phyloP scores from a whole-genome alignment of 163 green algal genomes.

The Prototheca wickerhamii region DNA sequence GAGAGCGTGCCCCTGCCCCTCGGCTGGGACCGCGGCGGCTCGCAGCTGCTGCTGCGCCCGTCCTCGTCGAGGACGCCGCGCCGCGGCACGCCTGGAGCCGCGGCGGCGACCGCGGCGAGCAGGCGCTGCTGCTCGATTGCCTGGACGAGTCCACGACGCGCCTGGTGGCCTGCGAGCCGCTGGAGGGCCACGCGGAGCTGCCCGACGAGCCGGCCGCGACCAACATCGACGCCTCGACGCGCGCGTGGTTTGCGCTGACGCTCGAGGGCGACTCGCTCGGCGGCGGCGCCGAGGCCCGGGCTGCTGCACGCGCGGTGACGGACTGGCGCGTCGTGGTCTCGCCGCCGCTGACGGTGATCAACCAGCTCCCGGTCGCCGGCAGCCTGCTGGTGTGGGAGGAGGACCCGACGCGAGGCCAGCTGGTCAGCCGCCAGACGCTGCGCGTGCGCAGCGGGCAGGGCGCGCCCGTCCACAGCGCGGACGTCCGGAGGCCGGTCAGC shows the following conservation, averaged over 20 bases:
- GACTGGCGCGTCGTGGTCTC: slow-evolving; percentile 59
- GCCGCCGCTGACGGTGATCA: slow-evolving; percentile 59
- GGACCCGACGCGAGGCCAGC: slow-evolving; percentile 3
- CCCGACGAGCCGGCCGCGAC: neutral
- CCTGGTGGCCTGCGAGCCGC: slow-evolving; percentile 45
- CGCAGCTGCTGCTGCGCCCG: slow-evolving; percentile 56
- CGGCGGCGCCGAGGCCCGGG: neutral
- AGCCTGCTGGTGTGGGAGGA: slow-evolving; percentile 68
- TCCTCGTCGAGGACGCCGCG: slow-evolving; percentile 7
- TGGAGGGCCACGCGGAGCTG: neutral
- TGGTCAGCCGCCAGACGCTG: slow-evolving; percentile 43
- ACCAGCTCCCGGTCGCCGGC: slow-evolving; percentile 57
- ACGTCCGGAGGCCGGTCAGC: slow-evolving; percentile 51
- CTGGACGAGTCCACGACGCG: slow-evolving; percentile 53
- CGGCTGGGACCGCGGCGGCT: slow-evolving; percentile 46
- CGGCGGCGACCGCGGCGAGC: slow-evolving; percentile 17
- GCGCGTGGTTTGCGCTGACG: neutral
- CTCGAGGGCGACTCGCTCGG: neutral
- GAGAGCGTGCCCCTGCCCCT: slow-evolving; percentile 54
- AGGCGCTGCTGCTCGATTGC: slow-evolving; percentile 37
- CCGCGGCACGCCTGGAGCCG: slow-evolving; percentile 42
- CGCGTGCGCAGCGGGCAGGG: slow-evolving; percentile 25
- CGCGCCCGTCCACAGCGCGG: slow-evolving; percentile 42
- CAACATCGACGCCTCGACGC: neutral
- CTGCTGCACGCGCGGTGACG: slow-evolving; percentile 16